Conservation (phyloP, 1,284 basidiomycete species). For the Bondarzewia mesenterica region DNA sequence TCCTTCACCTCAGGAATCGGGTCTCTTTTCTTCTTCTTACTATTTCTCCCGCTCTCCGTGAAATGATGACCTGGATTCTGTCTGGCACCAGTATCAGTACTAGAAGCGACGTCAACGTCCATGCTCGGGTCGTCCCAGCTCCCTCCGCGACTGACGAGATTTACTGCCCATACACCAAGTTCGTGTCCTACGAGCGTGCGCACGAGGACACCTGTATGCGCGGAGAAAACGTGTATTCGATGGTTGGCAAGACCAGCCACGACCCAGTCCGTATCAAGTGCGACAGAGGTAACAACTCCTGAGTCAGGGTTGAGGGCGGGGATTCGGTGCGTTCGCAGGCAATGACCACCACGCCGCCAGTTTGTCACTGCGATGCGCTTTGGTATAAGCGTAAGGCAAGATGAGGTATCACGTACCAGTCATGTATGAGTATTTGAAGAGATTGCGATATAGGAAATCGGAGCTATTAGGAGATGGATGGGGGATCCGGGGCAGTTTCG, state of each 20-base stretch:
- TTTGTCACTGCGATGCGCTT: conserved; percentile 54
- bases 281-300: conserved; percentile 82
- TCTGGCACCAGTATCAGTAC: background rate
- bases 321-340: conserved; percentile 70
- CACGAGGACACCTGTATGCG: conserved; percentile 69
- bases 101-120: conserved; percentile 7
- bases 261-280: conserved; percentile 81
- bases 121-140: conserved; percentile 8
- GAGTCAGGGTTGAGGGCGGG: conserved; percentile 46
- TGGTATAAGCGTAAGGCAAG: conserved; percentile 2
- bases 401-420: conserved; percentile 46
- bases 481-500: conserved; percentile 6
- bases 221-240: conserved; percentile 84
- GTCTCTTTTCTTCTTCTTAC: background rate
- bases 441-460: conserved; percentile 51
- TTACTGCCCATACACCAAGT: conserved; percentile 88
- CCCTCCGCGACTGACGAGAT: conserved; percentile 46
- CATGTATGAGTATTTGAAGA: conserved; percentile 75
- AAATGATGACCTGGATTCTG: too few relatives aligned
- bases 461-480: conserved; percentile 5
- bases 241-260: conserved; percentile 87
- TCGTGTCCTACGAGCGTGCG: conserved; percentile 83
- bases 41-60: background rate
- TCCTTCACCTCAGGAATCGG: background rate
- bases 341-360: conserved; percentile 77